Evolutionary conservation across 2,329 filamentous ascomycete genomes (phyloP).

Genomic region (Pleoardoris graminearum): DNA sequence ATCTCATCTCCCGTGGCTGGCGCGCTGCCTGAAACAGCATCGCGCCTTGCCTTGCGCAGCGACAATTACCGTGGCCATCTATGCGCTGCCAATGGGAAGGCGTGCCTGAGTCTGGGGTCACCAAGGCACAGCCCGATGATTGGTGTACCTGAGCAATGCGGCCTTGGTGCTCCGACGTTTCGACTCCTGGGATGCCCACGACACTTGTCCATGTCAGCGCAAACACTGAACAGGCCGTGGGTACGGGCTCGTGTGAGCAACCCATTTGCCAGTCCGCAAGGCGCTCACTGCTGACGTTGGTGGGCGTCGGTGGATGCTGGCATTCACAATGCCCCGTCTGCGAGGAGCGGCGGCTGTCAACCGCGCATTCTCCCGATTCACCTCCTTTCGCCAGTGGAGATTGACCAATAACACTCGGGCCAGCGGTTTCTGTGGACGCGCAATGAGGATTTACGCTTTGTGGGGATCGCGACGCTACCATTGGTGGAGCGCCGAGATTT

Average conservation of each 20-base stretch:
- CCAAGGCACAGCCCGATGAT: slow-evolving; percentile 15
- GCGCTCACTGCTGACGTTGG: not conserved
- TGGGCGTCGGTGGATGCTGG: not conserved
- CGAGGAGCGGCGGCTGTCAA: not conserved
- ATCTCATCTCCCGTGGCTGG: slow-evolving; percentile 19
- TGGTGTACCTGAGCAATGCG: slow-evolving; percentile 35
- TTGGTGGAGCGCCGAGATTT: not conserved
- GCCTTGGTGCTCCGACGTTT: slow-evolving; percentile 14
- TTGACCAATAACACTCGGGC: slow-evolving; percentile 1
- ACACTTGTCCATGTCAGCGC: not conserved
- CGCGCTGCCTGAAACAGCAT: slow-evolving; percentile 9
- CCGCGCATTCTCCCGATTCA: not conserved
- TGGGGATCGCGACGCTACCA: slow-evolving; percentile 25
- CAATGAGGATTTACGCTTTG: slow-evolving; percentile 35
- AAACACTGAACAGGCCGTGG: not conserved
- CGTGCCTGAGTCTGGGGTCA: slow-evolving; percentile 23
- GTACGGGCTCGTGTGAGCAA: slow-evolving; percentile 22
- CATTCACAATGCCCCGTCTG: not conserved
- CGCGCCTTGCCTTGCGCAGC: not conserved
- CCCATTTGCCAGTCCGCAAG: slow-evolving; percentile 18
- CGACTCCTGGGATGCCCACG: slow-evolving; percentile 1
- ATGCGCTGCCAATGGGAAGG: slow-evolving; percentile 26
- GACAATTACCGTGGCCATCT: slow-evolving; percentile 28
- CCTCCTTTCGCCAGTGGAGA: slow-evolving; percentile 4
- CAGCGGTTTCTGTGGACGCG: slow-evolving; percentile 24